Percentiles rank a stretch among this genome's conserved stretches.
These are phyloP conservation scores for Penicillium fimorum DNA, from an alignment of 495 filamentous ascomycete genomes.

Conservation along the genomic window DNA sequence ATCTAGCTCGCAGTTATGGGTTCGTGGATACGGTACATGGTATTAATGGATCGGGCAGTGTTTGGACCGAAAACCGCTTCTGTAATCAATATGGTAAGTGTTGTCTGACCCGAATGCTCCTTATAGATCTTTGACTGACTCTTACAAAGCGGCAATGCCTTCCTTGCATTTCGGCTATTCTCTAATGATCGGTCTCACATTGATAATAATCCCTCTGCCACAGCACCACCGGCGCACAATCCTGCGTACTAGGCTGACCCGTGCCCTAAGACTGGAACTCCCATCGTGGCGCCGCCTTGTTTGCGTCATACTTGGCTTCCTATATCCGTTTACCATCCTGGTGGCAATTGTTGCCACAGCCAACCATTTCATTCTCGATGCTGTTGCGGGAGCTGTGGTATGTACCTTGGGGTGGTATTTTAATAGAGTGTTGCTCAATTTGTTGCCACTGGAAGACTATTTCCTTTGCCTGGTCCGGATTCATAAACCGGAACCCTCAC, in stretches of 20 bases:
- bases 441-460: slow-evolving; percentile 63
- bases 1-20: slow-evolving; percentile 56
- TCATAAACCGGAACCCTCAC: slow-evolving; percentile 54
- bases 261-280: slow-evolving; percentile 25
- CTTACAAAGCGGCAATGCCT: slow-evolving; percentile 66
- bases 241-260: slow-evolving; percentile 21
- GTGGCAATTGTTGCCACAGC: slow-evolving; percentile 69
- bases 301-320: slow-evolving; percentile 52
- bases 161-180: slow-evolving; percentile 80
- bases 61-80: slow-evolving; percentile 73
- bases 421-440: slow-evolving; percentile 58
- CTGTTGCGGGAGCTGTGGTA: slow-evolving; percentile 61
- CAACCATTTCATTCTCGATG: slow-evolving; percentile 73
- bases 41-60: slow-evolving; percentile 56
- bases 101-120: neutral
- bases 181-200: slow-evolving; percentile 69
- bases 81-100: slow-evolving; percentile 60
- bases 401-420: slow-evolving; percentile 57
- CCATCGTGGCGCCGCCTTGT: slow-evolving; percentile 47
- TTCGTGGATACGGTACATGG: slow-evolving; percentile 78
- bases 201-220: slow-evolving; percentile 54
- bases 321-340: slow-evolving; percentile 64
- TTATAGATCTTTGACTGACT: slow-evolving; percentile 9
- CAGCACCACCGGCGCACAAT: slow-evolving; percentile 31
- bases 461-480: slow-evolving; percentile 62